phyloP scores from a whole-genome alignment of 2,329 filamentous ascomycete species.

The Monosporascus sp. region DNA sequence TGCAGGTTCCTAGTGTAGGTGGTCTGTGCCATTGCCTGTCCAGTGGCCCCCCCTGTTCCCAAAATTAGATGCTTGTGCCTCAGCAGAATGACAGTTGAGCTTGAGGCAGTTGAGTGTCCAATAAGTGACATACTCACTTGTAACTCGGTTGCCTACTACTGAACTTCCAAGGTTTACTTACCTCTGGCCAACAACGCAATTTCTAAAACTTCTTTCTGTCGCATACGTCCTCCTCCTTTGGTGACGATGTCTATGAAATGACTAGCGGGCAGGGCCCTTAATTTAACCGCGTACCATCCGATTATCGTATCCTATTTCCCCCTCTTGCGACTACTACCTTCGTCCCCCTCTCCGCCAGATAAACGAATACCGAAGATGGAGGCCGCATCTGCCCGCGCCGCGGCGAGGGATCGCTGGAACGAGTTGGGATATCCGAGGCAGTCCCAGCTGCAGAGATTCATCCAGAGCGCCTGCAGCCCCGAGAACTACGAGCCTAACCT shows the following conservation, averaged over 20 bases:
- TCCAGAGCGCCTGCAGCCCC: slow-evolving; percentile 92
- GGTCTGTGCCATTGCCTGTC: too few relatives aligned
- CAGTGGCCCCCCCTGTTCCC: too few relatives aligned
- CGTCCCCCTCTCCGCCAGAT: neutral
- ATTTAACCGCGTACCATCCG: neutral
- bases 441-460: slow-evolving; percentile 89
- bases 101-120: too few relatives aligned
- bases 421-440: slow-evolving; percentile 72
- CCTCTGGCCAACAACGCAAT: neutral
- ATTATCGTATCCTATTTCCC: neutral
- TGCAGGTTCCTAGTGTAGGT: too few relatives aligned
- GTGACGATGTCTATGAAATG: neutral
- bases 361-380: slow-evolving; percentile 59
- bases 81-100: too few relatives aligned
- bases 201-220: neutral
- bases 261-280: neutral
- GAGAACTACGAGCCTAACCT: slow-evolving; percentile 98
- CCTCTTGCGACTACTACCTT: neutral
- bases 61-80: too few relatives aligned
- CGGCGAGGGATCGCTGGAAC: slow-evolving; percentile 88
- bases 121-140: too few relatives aligned
- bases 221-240: neutral
- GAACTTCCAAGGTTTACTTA: neutral
- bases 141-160: too few relatives aligned
- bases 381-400: slow-evolving; percentile 91